Evolutionary conservation across 108 stramenopile species (phyloP).

Genomic region (Conticribra guillardii): DNA sequence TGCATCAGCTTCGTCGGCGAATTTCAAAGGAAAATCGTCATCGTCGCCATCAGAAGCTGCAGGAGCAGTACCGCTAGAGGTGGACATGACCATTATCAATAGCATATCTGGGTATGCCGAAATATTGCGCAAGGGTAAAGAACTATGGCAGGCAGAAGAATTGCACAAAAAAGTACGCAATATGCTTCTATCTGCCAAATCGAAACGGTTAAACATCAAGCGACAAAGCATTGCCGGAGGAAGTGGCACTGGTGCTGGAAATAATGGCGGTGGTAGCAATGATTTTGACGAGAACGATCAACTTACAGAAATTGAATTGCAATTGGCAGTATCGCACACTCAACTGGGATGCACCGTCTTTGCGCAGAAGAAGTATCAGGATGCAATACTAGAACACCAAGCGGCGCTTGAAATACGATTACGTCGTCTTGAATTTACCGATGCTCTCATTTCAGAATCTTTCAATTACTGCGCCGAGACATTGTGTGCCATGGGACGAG

Average conservation of each 20-base stretch:
- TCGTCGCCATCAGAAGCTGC: neutral
- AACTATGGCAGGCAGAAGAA: slow-evolving; percentile 19
- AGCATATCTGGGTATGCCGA: slow-evolving; percentile 21
- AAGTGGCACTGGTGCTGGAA: neutral
- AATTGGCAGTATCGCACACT: slow-evolving; percentile 23
- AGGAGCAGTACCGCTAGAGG: neutral
- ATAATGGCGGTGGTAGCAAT: neutral
- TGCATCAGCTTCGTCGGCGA: neutral
- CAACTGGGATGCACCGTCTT: slow-evolving; percentile 28
- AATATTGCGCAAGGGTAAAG: slow-evolving; percentile 26
- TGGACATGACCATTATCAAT: slow-evolving; percentile 17
- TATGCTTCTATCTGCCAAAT: slow-evolving; percentile 7
- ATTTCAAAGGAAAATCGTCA: neutral
- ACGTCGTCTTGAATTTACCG: slow-evolving; percentile 5
- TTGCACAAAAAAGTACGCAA: slow-evolving; percentile 26
- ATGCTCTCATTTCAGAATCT: slow-evolving; percentile 12
- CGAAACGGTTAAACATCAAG: neutral
- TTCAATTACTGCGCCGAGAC: slow-evolving; percentile 32
- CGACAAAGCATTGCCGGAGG: neutral
- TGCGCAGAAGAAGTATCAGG: slow-evolving; percentile 16
- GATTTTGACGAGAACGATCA: neutral
- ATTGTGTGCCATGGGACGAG: slow-evolving; percentile 15
- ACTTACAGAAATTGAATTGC: slow-evolving; percentile 7
- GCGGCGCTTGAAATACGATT: slow-evolving; percentile 16
- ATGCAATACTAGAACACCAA: slow-evolving; percentile 13